Evolutionary conservation across 768 basidiomycete genomes (phyloP).

Genomic region (Kwoniella heveanensis): DNA sequence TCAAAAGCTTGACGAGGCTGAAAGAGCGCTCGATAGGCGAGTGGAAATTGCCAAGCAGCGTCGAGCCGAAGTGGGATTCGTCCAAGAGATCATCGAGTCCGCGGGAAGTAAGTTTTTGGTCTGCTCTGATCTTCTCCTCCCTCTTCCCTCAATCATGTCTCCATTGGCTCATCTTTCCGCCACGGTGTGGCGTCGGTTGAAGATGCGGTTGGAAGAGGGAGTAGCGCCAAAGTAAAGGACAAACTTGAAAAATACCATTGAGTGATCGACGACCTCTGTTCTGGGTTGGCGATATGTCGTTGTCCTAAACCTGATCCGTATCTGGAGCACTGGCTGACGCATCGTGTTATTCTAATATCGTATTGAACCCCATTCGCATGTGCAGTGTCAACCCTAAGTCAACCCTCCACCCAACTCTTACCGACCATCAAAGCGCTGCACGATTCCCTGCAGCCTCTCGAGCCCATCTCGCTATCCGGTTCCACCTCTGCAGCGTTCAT

Average conservation of each 20-base stretch:
- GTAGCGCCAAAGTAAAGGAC: too few relatives aligned
- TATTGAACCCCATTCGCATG: background rate
- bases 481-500: conserved; percentile 55
- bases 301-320: too few relatives aligned
- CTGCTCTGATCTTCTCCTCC: too few relatives aligned
- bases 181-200: too few relatives aligned
- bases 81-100: conserved; percentile 36
- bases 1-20: conserved; percentile 63
- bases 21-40: conserved; percentile 60
- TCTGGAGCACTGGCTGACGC: too few relatives aligned
- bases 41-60: conserved; percentile 58
- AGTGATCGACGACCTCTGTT: too few relatives aligned
- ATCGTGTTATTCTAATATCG: background rate
- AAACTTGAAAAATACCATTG: too few relatives aligned
- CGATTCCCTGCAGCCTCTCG: conserved; percentile 59
- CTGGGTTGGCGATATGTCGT: too few relatives aligned
- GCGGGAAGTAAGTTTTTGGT: conserved; percentile 50
- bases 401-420: conserved; percentile 22
- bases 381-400: conserved; percentile 36
- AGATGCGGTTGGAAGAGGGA: too few relatives aligned
- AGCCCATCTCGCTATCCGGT: conserved; percentile 56
- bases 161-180: too few relatives aligned
- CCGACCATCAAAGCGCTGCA: conserved; percentile 58
- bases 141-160: too few relatives aligned
- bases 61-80: conserved; percentile 50